Evolutionary conservation across 495 filamentous ascomycete genomes (phyloP), one percentile per base, ranked within the genome.

Genomic region (Echria macrotheca): DNA sequence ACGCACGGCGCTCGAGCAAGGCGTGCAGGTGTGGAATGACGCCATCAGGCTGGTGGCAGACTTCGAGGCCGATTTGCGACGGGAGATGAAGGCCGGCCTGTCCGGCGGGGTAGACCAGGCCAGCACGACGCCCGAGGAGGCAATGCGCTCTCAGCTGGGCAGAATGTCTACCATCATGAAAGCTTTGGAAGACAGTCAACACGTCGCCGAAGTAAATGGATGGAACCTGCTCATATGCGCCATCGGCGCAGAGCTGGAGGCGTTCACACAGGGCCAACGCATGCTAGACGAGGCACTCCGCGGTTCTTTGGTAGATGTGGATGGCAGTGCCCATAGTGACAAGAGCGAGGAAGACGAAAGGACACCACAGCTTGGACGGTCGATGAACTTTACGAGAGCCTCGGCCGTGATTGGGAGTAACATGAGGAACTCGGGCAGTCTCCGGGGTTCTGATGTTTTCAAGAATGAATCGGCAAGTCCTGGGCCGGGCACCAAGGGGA

Each of bases 151-250:
- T 11, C 76, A 84, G 35, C 61, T 82, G 18, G 63, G 66, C 28
- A 73, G 76, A 11, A 76, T 91, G 58, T 74, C 81, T 36, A 54
- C 60, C 6, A 79, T 78, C 15, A 74, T 85, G 31, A 42, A 50
- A 3, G 72, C 75, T 9, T 60, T 96, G n/a, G 79, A 84, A 44
- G 67, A 73, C 28, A 75, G 73, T 5, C 58, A 84, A n/a, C 73
- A 76, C 12, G 65, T 76, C 26, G 85, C 83, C 0, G 74, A 84
- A 45, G 73, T 76, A 3, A 77, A 76, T 46, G 77, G 81, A 5
- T 98, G 93, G 93, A 96, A 87, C 32, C 67, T 97, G 21, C 72
- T 98, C 19, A 79, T 96, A 18, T 91, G 85, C 49, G 90, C 87
- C 49, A 83, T 96, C 50, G 85, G 89, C 3, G 88, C 93, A 1